phyloP scores from a whole-genome alignment of 768 basidiomycete genomes.

The Amanita inopinata region DNA sequence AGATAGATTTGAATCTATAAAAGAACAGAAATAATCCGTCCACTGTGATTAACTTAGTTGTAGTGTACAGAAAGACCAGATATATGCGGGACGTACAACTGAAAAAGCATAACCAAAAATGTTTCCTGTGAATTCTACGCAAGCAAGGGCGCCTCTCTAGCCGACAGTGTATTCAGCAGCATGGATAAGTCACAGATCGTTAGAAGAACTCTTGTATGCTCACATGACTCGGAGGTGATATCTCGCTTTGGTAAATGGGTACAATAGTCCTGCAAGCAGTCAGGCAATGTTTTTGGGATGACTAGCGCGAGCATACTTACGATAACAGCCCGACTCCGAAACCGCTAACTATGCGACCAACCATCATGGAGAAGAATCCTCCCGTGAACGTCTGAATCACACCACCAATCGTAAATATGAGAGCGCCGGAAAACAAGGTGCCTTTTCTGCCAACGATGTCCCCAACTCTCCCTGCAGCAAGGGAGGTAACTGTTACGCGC shows the following conservation, averaged over 20 bases:
- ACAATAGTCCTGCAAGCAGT: slow-evolving; percentile 56
- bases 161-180: background rate
- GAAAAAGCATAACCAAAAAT: slow-evolving; percentile 78
- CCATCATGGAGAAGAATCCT: slow-evolving; percentile 61
- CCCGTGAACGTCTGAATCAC: slow-evolving; percentile 63
- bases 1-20: slow-evolving; percentile 64
- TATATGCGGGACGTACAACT: slow-evolving; percentile 43
- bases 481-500: slow-evolving; percentile 51
- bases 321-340: slow-evolving; percentile 75
- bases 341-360: slow-evolving; percentile 65
- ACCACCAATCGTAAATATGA: slow-evolving; percentile 71
- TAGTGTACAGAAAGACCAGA: background rate
- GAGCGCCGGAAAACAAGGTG: slow-evolving; percentile 64
- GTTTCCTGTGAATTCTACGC: slow-evolving; percentile 88
- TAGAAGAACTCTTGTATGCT: slow-evolving; percentile 12
- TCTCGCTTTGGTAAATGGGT: slow-evolving; percentile 86
- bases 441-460: slow-evolving; percentile 68
- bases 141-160: slow-evolving; percentile 77
- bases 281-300: background rate
- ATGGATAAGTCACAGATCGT: background rate
- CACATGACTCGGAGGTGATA: slow-evolving; percentile 80
- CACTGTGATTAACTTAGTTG: slow-evolving; percentile 39
- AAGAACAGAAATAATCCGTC: slow-evolving; percentile 88
- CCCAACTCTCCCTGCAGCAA: slow-evolving; percentile 70
- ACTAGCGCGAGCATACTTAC: slow-evolving; percentile 28